Evolutionary conservation across 306 rosid genomes (phyloP), one percentile per base, ranked within the genome.

Genomic region (Vigna radiata): DNA sequence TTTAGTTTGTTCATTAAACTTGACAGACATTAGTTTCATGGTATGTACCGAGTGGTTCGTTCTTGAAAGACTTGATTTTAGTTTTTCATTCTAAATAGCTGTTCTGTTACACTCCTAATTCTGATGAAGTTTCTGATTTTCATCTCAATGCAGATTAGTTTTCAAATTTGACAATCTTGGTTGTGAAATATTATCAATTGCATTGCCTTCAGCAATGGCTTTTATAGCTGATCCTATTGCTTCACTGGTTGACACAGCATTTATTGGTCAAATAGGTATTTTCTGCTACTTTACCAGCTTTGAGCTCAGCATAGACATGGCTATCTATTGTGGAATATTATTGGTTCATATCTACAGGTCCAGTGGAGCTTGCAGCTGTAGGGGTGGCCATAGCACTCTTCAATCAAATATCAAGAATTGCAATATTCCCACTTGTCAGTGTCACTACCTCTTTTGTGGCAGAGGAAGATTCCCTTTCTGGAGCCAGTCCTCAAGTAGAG

Each of bases 391-490:
- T 91, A 76, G 95, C 95, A 62, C 75, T 91, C 73, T 91, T 91
- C 78, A 91, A 90, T 81, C 97, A 91, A 77, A 89, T 79, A n/a
- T 91, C 97, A 33, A 81, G 93, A 77, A 88, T 91, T 14, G 91
- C 97, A 23, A 91, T 91, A 72, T 90, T 91, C 65, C 97, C 97
- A 1, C 92, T 92, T 25, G 97, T 92, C 53, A 92, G 97, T 81
- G 86, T 92, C 83, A 92, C 96, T 1, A 90, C 97, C 58, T 92
- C 97, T 55, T 92, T 92, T 66, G 97, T 92, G 63, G 95, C 97
- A 2, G 97, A 92, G 85, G 97, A 92, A 87, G 94, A 92, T 73
- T 29, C 92, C 43, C 58, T 86, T 10, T 71, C 78, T 39, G 74
- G 82, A 21, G 80, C 15, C 21, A 75, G 53, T 31, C 73, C 75